These are phyloP conservation scores for Paramecium tetraurelia DNA, from an alignment of 73 alveolate genomes.

Conservation along the genomic window DNA sequence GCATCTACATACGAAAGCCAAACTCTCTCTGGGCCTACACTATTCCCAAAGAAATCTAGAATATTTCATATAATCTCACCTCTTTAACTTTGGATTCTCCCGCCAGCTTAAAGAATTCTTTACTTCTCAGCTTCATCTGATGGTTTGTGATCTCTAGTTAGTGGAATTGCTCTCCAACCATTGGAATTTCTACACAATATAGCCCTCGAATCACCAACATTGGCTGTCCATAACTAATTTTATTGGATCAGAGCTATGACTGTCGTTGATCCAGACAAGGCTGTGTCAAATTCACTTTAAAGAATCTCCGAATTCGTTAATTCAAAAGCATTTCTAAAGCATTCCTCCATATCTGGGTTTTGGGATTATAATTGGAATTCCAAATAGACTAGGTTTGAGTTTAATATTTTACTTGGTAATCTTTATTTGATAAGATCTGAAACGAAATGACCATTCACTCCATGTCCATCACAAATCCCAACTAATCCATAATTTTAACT, in stretches of 20 bases:
- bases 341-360: neutral
- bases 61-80: neutral
- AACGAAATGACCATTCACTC: constrained; percentile 60
- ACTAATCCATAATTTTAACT: neutral
- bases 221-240: constrained; percentile 66
- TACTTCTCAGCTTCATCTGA: constrained; percentile 71
- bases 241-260: constrained; percentile 73
- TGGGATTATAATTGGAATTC: constrained; percentile 6
- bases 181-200: constrained; percentile 70
- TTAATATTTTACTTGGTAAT: neutral
- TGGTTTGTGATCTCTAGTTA: constrained; percentile 86
- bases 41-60: constrained; percentile 73
- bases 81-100: constrained; percentile 50
- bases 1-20: constrained; percentile 88
- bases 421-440: constrained; percentile 20
- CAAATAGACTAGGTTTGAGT: neutral
- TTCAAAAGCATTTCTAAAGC: constrained; percentile 26
- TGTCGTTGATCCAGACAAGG: constrained; percentile 69
- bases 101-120: constrained; percentile 78
- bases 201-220: constrained; percentile 91
- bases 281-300: constrained; percentile 63
- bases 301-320: constrained; percentile 43
- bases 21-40: constrained; percentile 93
- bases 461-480: constrained; percentile 64
- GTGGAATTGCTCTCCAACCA: constrained; percentile 62